Evolutionary conservation across 306 rosid species (phyloP).

Genomic region (Quercus parvula): DNA sequence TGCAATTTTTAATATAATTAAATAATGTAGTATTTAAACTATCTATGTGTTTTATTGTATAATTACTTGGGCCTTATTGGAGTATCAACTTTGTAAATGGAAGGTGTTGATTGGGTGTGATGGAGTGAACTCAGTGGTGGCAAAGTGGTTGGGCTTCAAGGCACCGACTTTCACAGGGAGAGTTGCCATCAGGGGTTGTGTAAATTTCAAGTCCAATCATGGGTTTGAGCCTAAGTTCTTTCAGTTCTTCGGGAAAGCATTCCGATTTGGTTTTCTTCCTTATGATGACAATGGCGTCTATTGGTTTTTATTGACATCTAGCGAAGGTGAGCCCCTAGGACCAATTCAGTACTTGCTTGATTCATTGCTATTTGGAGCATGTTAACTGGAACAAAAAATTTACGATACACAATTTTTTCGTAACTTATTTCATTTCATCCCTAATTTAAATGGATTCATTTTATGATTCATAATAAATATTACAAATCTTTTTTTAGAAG

Average conservation of each 20-base stretch:
- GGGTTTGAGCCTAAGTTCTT: conserved; percentile 29
- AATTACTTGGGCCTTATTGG: neutral
- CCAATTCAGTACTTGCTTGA: neutral
- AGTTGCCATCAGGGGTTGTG: conserved; percentile 48
- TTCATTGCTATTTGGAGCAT: neutral
- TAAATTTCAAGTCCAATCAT: conserved; percentile 23
- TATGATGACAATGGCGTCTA: conserved; percentile 41
- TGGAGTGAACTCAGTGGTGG: conserved; percentile 79
- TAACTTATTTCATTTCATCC: too few species aligned
- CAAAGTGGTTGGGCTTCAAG: conserved; percentile 68
- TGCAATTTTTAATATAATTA: too few species aligned
- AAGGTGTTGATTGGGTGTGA: conserved; percentile 82
- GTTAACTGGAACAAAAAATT: too few species aligned
- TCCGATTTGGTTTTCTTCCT: conserved; percentile 47
- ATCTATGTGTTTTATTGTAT: neutral
- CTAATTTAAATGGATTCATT: too few species aligned
- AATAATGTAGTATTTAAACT: neutral
- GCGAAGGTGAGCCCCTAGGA: conserved; percentile 40
- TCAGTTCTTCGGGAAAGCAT: conserved; percentile 54
- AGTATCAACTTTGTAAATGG: neutral
- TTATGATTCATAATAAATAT: too few species aligned
- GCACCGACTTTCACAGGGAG: conserved; percentile 42
- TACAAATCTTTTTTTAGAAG: too few species aligned
- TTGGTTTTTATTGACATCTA: conserved; percentile 51
- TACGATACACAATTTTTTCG: too few species aligned